Evolutionary conservation across 148 eudicot species (phyloP), one percentile per base, ranked within the genome.

Genomic region (Cornus florida): DNA sequence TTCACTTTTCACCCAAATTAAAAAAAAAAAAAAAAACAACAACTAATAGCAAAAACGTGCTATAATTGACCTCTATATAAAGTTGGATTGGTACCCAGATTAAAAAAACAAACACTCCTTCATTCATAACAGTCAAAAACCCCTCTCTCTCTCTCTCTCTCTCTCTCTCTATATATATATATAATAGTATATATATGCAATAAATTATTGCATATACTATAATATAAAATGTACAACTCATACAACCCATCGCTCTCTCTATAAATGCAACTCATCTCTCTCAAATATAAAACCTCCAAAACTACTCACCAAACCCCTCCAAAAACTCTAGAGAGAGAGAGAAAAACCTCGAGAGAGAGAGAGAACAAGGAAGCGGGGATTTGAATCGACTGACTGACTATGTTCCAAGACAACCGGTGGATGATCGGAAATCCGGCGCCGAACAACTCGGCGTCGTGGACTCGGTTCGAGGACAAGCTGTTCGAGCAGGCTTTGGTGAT

Each of bases 401-500:
- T 77, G 79, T 33, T 67, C 6, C 72, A 53, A 5, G 72, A 74
- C 16, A 20, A 70, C 46, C 17, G 50, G 65, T 35, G 39, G 74
- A 48, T 57, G 76, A 62, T 70, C 23, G 76, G 71, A 38, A 16
- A 35, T 74, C 8, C 60, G 19, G 32, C 75, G 80, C 71, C 69
- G 67, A 46, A 32, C 3, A n/a, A 17, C 14, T 22, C 81, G 33
- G 7, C 72, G 65, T 2, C 62, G n/a, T 89, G 92, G 92, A 84
- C 84, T 14, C 74, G 84, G 46, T 24, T 48, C 41, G 92, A 89
- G 71, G 92, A 89, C 77, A 86, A 89, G 76, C 43, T 86, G 69
- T 89, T 89, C 82, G 92, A 89, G 80, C 20, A 75, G 20, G 90
- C 87, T 7, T 60, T 89, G 71, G 87, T 87, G 46, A 39, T 35